Evolutionary conservation across 2,329 filamentous ascomycete species (phyloP).

Genomic region (Botrytis tulipae): DNA sequence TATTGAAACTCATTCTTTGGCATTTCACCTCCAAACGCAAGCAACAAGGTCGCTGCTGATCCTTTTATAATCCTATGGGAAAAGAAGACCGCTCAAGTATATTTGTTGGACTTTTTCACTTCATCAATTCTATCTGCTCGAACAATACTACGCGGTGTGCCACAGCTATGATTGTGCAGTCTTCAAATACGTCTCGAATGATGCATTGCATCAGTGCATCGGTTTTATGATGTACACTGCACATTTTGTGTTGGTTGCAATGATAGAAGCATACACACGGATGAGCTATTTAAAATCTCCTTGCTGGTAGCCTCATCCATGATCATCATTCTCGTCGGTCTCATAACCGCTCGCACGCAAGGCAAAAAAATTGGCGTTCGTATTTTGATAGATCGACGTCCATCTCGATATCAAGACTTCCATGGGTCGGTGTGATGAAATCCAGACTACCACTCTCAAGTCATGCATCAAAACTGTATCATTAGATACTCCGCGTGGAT

Average conservation of each 20-base stretch:
- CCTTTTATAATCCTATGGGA: constrained; percentile 40
- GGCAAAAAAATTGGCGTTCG: neutral
- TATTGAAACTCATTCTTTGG: neutral
- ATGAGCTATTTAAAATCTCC: neutral
- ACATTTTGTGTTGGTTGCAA: constrained; percentile 37
- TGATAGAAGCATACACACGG: neutral
- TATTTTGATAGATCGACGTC: neutral
- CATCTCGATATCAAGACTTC: neutral
- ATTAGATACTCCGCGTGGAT: constrained; percentile 45
- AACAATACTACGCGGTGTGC: constrained; percentile 33
- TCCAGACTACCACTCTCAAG: neutral
- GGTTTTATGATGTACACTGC: constrained; percentile 55
- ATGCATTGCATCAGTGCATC: constrained; percentile 55
- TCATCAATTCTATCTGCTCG: neutral
- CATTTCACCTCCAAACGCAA: neutral
- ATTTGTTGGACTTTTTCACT: neutral
- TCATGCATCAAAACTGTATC: constrained; percentile 39
- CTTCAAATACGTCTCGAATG: constrained; percentile 50
- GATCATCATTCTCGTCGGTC: neutral
- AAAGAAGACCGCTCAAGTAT: neutral
- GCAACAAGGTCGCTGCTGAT: neutral
- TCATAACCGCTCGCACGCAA: neutral
- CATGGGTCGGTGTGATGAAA: neutral
- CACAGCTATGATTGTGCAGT: constrained; percentile 51
- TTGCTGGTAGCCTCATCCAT: neutral